A percentile compares a stretch with the other conserved stretches of the same genome.
Evolutionary conservation across 257 asterid species (phyloP).

Genomic region (Capsicum baccatum): DNA sequence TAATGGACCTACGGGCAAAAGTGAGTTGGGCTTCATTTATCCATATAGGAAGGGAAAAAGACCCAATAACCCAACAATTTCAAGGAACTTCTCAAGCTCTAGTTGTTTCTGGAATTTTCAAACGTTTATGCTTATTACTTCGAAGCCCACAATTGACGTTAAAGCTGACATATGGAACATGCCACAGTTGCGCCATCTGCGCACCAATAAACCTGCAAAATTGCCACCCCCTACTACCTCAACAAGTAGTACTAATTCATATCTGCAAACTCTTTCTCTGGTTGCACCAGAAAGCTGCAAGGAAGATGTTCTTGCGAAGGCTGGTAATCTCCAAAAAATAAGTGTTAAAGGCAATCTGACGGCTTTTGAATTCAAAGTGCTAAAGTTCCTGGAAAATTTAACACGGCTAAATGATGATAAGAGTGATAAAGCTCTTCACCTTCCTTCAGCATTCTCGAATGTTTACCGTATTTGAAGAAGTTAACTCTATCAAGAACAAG

Average conservation of each 20-base stretch:
- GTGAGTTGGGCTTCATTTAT: too few species aligned
- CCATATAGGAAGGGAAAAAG: too few species aligned
- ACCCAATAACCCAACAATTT: too few species aligned
- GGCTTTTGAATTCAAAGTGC: slow-evolving; percentile 36
- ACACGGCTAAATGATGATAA: slow-evolving; percentile 51
- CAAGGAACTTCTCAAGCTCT: neutral
- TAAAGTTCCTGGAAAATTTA: slow-evolving; percentile 51
- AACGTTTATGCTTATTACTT: neutral
- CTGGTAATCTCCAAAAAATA: slow-evolving; percentile 51
- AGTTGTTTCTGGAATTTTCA: neutral
- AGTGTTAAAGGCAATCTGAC: slow-evolving; percentile 55
- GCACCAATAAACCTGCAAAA: slow-evolving; percentile 46
- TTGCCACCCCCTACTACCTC: slow-evolving; percentile 45
- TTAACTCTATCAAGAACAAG: slow-evolving; percentile 49
- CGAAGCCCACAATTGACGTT: neutral
- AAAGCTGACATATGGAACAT: slow-evolving; percentile 20
- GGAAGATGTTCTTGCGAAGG: slow-evolving; percentile 49
- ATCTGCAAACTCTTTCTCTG: slow-evolving; percentile 56
- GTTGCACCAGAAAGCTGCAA: slow-evolving; percentile 71
- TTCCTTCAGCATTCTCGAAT: slow-evolving; percentile 44
- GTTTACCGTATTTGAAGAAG: slow-evolving; percentile 53
- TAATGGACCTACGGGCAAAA: too few species aligned
- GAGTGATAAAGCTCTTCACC: slow-evolving; percentile 35
- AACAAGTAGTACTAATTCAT: slow-evolving; percentile 23
- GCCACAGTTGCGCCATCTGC: neutral